Conservation (phyloP, 108 stramenopile genomes). For the Cyclotella cryptica region DNA sequence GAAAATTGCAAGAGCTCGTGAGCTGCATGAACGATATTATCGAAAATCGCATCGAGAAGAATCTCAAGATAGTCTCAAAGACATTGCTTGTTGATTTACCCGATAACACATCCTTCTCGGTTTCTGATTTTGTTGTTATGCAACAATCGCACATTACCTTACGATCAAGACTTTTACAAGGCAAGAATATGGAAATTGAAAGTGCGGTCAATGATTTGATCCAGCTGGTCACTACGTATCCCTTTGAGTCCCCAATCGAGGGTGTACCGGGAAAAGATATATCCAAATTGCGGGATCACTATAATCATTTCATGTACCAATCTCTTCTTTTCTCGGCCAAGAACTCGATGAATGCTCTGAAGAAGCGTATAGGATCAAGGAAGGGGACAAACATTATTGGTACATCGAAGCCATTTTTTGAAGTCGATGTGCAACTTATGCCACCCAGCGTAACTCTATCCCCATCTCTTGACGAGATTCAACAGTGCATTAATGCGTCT, state of each 20-base stretch:
- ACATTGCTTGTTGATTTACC: conserved; percentile 90
- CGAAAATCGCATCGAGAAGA: conserved; percentile 93
- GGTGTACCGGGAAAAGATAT: conserved; percentile 70
- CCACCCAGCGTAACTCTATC: conserved; percentile 74
- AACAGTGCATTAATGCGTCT: conserved; percentile 87
- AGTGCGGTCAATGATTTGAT: conserved; percentile 88
- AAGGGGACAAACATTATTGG: conserved; percentile 62
- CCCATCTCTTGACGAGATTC: conserved; percentile 89
- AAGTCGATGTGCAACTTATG: conserved; percentile 88
- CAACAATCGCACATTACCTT: conserved; percentile 78
- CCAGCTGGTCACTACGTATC: conserved; percentile 72
- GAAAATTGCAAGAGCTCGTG: conserved; percentile 86
- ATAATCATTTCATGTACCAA: conserved; percentile 94
- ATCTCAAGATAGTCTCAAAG: conserved; percentile 86
- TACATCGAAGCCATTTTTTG: conserved; percentile 81
- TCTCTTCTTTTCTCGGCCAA: conserved; percentile 88
- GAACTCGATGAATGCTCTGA: conserved; percentile 90
- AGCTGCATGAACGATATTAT: conserved; percentile 90
- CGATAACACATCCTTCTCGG: conserved; percentile 82
- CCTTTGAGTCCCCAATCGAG: conserved; percentile 74
- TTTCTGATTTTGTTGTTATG: conserved; percentile 90
- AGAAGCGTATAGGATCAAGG: conserved; percentile 79
- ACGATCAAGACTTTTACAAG: conserved; percentile 78
- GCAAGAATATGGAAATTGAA: conserved; percentile 91
- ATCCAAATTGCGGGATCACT: conserved; percentile 83